phyloP scores from a whole-genome alignment of 2,329 filamentous ascomycete genomes.

The Dactylonectria estremocensis region DNA sequence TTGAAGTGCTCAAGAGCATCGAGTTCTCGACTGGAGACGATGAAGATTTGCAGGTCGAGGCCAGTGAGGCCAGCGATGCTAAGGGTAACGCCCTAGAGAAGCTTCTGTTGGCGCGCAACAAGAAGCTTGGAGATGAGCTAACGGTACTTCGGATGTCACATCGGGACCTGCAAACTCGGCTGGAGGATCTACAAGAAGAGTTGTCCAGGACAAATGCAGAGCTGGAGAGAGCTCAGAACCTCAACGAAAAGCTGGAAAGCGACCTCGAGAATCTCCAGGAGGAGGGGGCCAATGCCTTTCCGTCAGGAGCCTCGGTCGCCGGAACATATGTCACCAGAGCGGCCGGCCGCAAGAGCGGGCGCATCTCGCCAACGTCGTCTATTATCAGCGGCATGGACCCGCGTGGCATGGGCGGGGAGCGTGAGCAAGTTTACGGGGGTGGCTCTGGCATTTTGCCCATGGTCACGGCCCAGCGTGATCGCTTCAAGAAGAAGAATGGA shows the following conservation, averaged over 20 bases:
- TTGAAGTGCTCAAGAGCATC: slow-evolving; percentile 97
- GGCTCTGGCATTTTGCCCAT: slow-evolving; percentile 95
- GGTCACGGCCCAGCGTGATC: slow-evolving; percentile 97
- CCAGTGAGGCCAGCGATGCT: slow-evolving; percentile 54
- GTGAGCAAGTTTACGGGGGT: slow-evolving; percentile 76
- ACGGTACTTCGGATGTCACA: slow-evolving; percentile 95
- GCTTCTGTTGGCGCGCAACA: slow-evolving; percentile 91
- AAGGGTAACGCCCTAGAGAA: slow-evolving; percentile 90
- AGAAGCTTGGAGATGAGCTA: slow-evolving; percentile 94
- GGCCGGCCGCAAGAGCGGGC: slow-evolving; percentile 75
- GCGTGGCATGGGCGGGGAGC: slow-evolving; percentile 60
- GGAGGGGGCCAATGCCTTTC: slow-evolving; percentile 86
- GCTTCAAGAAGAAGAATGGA: slow-evolving; percentile 95
- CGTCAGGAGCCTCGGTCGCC: slow-evolving; percentile 91
- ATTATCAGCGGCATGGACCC: slow-evolving; percentile 98
- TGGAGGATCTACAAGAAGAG: slow-evolving; percentile 87
- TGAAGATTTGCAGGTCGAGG: slow-evolving; percentile 69
- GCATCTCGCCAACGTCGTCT: slow-evolving; percentile 92
- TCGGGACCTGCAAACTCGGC: slow-evolving; percentile 86
- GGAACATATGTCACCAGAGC: slow-evolving; percentile 84
- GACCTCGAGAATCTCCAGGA: slow-evolving; percentile 91
- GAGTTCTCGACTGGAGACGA: slow-evolving; percentile 95
- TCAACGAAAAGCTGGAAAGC: slow-evolving; percentile 92
- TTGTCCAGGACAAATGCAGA: slow-evolving; percentile 88
- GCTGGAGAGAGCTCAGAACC: slow-evolving; percentile 84